Conservation (phyloP, 208 protist genomes). For the Sergeia podlipaevii region DNA sequence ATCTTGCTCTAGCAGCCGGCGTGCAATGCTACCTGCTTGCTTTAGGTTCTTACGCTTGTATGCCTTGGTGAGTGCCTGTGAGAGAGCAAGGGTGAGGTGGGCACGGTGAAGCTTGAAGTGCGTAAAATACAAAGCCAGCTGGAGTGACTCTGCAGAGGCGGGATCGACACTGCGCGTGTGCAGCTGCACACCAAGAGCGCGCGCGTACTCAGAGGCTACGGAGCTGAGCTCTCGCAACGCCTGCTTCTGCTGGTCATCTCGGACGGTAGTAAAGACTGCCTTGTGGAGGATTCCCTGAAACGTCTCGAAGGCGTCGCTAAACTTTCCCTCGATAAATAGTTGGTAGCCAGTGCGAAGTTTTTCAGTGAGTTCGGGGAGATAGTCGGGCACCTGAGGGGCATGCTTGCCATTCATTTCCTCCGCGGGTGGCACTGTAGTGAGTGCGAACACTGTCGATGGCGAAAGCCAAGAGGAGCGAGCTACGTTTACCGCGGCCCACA, state of each 20-base stretch:
- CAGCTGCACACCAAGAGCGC: constrained; percentile 77
- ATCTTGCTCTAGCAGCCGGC: constrained; percentile 92
- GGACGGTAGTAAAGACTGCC: constrained; percentile 77
- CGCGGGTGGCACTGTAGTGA: constrained; percentile 33
- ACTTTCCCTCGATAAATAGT: constrained; percentile 87
- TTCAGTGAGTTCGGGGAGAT: constrained; percentile 68
- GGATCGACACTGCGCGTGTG: constrained; percentile 54
- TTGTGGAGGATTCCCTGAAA: constrained; percentile 87
- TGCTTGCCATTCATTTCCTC: constrained; percentile 30
- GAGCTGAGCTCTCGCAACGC: constrained; percentile 53
- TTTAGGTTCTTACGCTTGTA: constrained; percentile 93
- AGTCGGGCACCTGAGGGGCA: constrained; percentile 43
- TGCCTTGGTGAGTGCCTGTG: constrained; percentile 91
- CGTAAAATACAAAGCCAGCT: constrained; percentile 98
- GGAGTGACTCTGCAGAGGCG: constrained; percentile 46
- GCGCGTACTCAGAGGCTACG: constrained; percentile 61
- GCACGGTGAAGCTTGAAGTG: constrained; percentile 93
- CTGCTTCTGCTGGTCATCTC: constrained; percentile 45
- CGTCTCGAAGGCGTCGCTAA: constrained; percentile 74
- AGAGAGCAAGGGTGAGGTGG: constrained; percentile 90
- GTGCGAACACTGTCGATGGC: constrained; percentile 30
- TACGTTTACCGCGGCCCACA: constrained; percentile 74
- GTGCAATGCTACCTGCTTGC: constrained; percentile 89
- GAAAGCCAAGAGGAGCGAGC: constrained; percentile 33
- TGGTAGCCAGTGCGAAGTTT: constrained; percentile 76